Evolutionary conservation across 192 early-diverging fungal genomes (phyloP), one percentile per base, ranked within the genome.

Genomic region (Blastocladiella britannica): DNA sequence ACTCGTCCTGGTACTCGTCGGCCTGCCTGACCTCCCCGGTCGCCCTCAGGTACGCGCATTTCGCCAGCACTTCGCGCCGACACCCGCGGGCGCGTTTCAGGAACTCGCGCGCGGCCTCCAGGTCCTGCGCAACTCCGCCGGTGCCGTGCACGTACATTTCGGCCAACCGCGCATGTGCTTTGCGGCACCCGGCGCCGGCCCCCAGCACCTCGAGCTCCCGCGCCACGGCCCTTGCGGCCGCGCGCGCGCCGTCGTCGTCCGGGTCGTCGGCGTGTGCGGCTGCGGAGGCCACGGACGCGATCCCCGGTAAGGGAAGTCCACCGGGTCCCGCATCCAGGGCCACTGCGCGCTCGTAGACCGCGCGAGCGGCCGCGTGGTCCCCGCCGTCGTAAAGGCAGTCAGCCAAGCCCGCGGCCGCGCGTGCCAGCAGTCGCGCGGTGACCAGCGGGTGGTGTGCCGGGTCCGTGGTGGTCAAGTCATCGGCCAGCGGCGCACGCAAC

Each of bases 1-100:
- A 71, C 26, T 66, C 62, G n/a, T 71, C 67, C 27, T 63, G 63
- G 53, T 67, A 65, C 3, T 65, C 69, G 18, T 65, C 69, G 0
- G 51, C 47, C 0, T 56, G 65, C 5, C 63, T 61, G 1, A 43
- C 53, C 28, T 58, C 58, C 47, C 60, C 28, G 43, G 53, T 52
- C 24, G 3, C 61, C 0, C 26, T 51, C 24, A 26, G 12, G 9
- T 15, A 26, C 6, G 25, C 18, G 25, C 26, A 26, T 25, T 26
- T 26, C 7, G 25, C 18, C 54, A 55, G 54, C 26, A 26, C 24
- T 26, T 55, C 25, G 26, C 54, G 54, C 6, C 54, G 28, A 31
- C 54, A 52, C 51, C 51, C 26, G 58, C 55, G 20, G 57, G 54
- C 18, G 56, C 31, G 6, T 47, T 65, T 24, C 65, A 71, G 47